Evolutionary conservation across 2,329 filamentous ascomycete genomes (phyloP).

Genomic region (Colletotrichum trifolii): DNA sequence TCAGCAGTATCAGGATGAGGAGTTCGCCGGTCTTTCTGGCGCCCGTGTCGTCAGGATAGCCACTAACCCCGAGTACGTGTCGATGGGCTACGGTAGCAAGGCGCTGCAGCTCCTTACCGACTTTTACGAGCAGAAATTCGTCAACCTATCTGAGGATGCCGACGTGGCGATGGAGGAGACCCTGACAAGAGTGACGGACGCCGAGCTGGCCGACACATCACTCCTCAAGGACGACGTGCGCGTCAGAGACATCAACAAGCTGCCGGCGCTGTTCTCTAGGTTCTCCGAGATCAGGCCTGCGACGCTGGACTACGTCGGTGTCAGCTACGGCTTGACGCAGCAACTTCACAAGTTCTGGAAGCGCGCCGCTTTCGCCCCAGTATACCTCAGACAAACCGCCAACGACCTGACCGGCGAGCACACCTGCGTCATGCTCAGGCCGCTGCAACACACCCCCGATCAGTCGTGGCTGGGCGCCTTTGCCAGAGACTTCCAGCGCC

Average conservation of each 20-base stretch:
- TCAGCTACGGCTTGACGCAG: slow-evolving; percentile 91
- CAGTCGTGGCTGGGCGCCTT: slow-evolving; percentile 90
- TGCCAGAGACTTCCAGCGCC: slow-evolving; percentile 89
- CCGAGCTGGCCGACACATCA: slow-evolving; percentile 79
- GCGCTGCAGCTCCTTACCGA: slow-evolving; percentile 88
- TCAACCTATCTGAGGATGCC: slow-evolving; percentile 80
- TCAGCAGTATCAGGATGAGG: slow-evolving; percentile 97
- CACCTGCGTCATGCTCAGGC: slow-evolving; percentile 95
- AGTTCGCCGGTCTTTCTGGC: slow-evolving; percentile 93
- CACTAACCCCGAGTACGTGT: slow-evolving; percentile 91
- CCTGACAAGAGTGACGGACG: slow-evolving; percentile 85
- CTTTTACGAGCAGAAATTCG: slow-evolving; percentile 95
- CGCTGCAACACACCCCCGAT: slow-evolving; percentile 76
- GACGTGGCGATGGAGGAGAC: slow-evolving; percentile 63
- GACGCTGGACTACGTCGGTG: slow-evolving; percentile 89
- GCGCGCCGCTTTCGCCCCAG: slow-evolving; percentile 83
- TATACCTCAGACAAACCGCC: slow-evolving; percentile 93
- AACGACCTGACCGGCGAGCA: slow-evolving; percentile 98
- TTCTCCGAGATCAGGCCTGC: slow-evolving; percentile 85
- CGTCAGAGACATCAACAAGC: slow-evolving; percentile 87
- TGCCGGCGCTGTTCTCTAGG: slow-evolving; percentile 93
- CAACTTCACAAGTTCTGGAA: slow-evolving; percentile 98
- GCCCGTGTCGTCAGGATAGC: slow-evolving; percentile 94
- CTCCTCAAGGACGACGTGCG: slow-evolving; percentile 90
- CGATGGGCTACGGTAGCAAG: slow-evolving; percentile 93